Evolutionary conservation across 306 rosid species (phyloP).

Genomic region (Cercis canadensis): DNA sequence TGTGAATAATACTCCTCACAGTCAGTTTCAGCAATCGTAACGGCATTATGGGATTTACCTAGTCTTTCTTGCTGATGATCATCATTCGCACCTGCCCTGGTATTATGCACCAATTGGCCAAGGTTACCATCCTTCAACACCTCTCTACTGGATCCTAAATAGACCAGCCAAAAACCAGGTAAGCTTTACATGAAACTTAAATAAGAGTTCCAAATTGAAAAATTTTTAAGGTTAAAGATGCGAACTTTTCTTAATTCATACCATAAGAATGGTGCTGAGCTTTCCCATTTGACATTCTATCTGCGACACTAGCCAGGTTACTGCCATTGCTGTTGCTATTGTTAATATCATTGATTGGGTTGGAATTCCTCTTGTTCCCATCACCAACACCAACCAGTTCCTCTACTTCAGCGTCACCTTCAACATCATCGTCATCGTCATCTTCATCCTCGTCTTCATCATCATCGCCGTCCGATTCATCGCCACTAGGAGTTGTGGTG

Average conservation of each 20-base stretch:
- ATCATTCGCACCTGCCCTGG: conserved; percentile 51
- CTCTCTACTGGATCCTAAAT: conserved; percentile 67
- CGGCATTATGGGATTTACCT: conserved; percentile 64
- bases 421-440: conserved; percentile 65
- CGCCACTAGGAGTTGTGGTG: conserved; percentile 59
- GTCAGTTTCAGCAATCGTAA: conserved; percentile 68
- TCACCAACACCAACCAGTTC: conserved; percentile 55
- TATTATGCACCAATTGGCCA: conserved; percentile 51
- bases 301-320: conserved; percentile 45
- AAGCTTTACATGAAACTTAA: conserved; percentile 19
- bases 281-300: conserved; percentile 69
- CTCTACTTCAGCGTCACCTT: conserved; percentile 52
- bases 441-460: conserved; percentile 67
- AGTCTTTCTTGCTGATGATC: conserved; percentile 60
- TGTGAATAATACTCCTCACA: conserved; percentile 85
- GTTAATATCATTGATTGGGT: conserved; percentile 42
- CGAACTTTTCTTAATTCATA: conserved; percentile 42
- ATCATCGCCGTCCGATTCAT: conserved; percentile 72
- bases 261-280: conserved; percentile 69
- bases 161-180: conserved; percentile 4
- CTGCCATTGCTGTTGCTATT: conserved; percentile 24
- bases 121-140: conserved; percentile 64
- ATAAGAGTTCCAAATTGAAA: background rate
- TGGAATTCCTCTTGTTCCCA: conserved; percentile 50
- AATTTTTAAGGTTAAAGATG: conserved; percentile 30